A percentile compares a stretch with the other conserved stretches of the same genome.
phyloP scores from a whole-genome alignment of 148 eudicot genomes.

The Vaccinium macrocarpon region DNA sequence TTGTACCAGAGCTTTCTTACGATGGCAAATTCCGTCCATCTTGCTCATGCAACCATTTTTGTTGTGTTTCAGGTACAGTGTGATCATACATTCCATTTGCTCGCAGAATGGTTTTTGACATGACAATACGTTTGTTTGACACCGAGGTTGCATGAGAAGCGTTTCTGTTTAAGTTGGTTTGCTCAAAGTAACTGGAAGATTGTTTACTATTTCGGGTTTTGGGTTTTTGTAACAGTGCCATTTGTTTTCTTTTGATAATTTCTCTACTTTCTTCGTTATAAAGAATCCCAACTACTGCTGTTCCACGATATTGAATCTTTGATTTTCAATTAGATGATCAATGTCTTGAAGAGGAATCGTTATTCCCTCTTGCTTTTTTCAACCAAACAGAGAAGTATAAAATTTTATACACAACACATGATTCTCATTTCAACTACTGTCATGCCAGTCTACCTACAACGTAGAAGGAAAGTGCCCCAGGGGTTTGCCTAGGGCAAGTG shows the following conservation, averaged over 20 bases:
- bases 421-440: constrained; percentile 10
- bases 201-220: background rate
- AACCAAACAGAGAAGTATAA: background rate
- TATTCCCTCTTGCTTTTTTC: background rate
- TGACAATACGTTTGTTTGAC: constrained; percentile 72
- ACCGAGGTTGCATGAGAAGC: constrained; percentile 28
- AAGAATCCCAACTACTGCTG: background rate
- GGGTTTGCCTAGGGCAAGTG: too few relatives aligned
- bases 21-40: background rate
- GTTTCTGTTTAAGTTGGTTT: background rate
- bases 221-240: background rate
- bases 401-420: background rate
- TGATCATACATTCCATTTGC: constrained; percentile 82
- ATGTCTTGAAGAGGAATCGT: background rate
- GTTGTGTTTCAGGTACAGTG: constrained; percentile 68
- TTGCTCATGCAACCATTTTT: background rate
- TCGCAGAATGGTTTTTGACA: constrained; percentile 58
- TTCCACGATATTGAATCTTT: background rate
- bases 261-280: background rate
- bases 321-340: background rate
- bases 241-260: background rate
- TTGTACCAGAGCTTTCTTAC: background rate
- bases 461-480: too few relatives aligned
- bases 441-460: background rate
- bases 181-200: background rate